Evolutionary conservation across 2,329 filamentous ascomycete species (phyloP).

Genomic region (Colletotrichum sojae): DNA sequence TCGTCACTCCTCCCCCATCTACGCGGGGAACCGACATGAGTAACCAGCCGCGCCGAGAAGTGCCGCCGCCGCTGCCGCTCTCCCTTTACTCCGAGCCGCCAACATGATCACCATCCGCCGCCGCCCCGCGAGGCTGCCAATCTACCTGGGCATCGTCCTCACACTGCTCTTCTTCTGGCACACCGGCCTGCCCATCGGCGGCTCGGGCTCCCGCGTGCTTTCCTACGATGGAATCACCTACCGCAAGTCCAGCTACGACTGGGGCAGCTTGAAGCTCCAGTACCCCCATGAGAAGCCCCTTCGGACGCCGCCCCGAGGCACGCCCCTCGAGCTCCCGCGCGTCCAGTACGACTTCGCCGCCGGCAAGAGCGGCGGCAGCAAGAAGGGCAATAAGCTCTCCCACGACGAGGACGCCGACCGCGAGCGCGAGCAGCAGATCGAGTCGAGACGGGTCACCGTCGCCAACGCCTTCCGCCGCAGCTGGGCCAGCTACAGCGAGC

Average conservation of each 20-base stretch:
- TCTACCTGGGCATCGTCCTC: conserved; percentile 37
- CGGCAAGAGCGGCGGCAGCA: conserved; percentile 26
- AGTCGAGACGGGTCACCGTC: conserved; percentile 54
- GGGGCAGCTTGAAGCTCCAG: conserved; percentile 51
- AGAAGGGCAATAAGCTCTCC: conserved; percentile 45
- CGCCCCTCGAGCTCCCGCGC: conserved; percentile 44
- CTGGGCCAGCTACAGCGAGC: conserved; percentile 66
- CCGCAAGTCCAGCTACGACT: conserved; percentile 52
- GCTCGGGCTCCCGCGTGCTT: conserved; percentile 21
- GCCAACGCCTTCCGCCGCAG: conserved; percentile 58
- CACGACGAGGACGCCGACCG: conserved; percentile 51
- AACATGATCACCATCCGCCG: conserved; percentile 42
- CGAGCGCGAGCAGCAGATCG: conserved; percentile 41
- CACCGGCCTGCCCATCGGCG: conserved; percentile 22
- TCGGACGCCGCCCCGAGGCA: conserved; percentile 52
- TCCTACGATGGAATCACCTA: conserved; percentile 33
- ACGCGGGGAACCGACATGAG: conserved; percentile 32
- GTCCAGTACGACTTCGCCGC: conserved; percentile 47
- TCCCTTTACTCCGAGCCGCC: conserved; percentile 32
- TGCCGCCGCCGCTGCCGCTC: conserved; percentile 35
- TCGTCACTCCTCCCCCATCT: neutral
- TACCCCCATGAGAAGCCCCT: conserved; percentile 50
- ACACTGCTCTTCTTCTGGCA: conserved; percentile 34
- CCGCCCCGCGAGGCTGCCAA: conserved; percentile 36
- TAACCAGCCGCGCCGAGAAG: conserved; percentile 31